Base-by-base conservation (phyloP, 768 basidiomycete genomes). In the Strobilomyces dryophilus region DNA sequence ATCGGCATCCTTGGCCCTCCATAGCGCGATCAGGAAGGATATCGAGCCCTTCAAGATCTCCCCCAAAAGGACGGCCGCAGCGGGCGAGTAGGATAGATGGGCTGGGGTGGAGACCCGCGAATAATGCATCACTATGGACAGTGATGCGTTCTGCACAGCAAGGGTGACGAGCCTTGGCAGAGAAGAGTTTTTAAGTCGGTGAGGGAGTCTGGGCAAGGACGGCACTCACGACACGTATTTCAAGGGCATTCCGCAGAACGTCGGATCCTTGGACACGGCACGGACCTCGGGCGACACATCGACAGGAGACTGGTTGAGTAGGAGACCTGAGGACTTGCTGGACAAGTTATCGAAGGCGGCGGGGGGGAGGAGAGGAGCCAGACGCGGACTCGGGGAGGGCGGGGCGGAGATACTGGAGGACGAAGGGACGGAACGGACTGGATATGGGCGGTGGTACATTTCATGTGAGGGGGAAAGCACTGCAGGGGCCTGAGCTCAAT, bases 111-210 rank as follows among this genome's bases (percentile, higher is more conserved):
- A 89, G 53, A 93, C 87, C 54, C 97, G 84, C n/a, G 97, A 98
- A 72, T 98, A 92, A 76, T 98, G 94, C 91, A 99, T 95, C 59
- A 98, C 91, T 65, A 99, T 93, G 49, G 94, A 94, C 45, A 99
- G 76, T 10, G 91, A 84, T 29, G 92, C 92, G 72, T 98, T 98
- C 75, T 99, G 95, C 3, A 95, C 86, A 5, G 92, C 92, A 46
- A 95, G 82, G 17, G 89, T 91, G 58, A 93, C 82, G 53, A 92
- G 77, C 14, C 88, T 89, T 61, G 53, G 29, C 24, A 20, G 35
- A 20, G 40, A 49, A 51, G 37, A 47, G 41, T 35, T 53, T 42
- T 52, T 54, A 36, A 51, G 41, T 26, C 34, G 51, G 46, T 4
- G 56, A 45, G 53, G 45, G 49, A 42, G 2, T 0, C 12, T 21